Percentiles rank a stretch among this genome's conserved stretches.
Evolutionary conservation across 2,329 filamentous ascomycete genomes (phyloP).

Genomic region (Akanthomyces lecanii): DNA sequence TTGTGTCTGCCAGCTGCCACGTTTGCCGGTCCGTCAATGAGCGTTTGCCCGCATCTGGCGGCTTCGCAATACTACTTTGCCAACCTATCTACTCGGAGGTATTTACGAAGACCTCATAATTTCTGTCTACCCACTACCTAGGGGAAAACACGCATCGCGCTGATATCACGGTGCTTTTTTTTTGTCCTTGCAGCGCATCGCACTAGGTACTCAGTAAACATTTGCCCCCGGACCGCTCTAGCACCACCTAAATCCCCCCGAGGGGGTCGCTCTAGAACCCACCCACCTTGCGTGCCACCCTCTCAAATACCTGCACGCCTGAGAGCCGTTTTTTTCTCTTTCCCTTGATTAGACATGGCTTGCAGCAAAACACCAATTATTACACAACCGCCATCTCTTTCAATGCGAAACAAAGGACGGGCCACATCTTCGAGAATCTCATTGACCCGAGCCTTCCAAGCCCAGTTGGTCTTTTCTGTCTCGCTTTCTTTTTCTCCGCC

Average conservation of each 20-base stretch:
- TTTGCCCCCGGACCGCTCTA: neutral
- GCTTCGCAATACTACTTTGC: neutral
- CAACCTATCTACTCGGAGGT: too few relatives aligned
- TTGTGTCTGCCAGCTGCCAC: neutral
- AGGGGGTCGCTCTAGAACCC: too few relatives aligned
- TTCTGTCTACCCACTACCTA: neutral
- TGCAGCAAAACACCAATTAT: slow-evolving; percentile 4
- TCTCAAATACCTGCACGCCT: slow-evolving; percentile 1
- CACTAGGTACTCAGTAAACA: neutral
- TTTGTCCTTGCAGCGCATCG: neutral
- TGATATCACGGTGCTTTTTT: neutral
- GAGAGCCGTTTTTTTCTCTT: neutral
- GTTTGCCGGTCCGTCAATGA: neutral
- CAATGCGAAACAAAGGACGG: neutral
- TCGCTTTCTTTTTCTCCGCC: neutral
- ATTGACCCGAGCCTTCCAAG: neutral
- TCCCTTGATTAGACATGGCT: slow-evolving; percentile 4
- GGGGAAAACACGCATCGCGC: neutral
- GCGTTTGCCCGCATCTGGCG: neutral
- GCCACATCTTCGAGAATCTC: slow-evolving; percentile 2
- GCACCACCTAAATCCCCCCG: neutral
- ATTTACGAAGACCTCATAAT: too few relatives aligned
- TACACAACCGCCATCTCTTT: neutral
- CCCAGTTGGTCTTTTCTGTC: neutral
- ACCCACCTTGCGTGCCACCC: neutral